Evolutionary conservation across 2,329 filamentous ascomycete species (phyloP), one percentile per base, ranked within the genome.

Genomic region (Calonectria leucothoes): DNA sequence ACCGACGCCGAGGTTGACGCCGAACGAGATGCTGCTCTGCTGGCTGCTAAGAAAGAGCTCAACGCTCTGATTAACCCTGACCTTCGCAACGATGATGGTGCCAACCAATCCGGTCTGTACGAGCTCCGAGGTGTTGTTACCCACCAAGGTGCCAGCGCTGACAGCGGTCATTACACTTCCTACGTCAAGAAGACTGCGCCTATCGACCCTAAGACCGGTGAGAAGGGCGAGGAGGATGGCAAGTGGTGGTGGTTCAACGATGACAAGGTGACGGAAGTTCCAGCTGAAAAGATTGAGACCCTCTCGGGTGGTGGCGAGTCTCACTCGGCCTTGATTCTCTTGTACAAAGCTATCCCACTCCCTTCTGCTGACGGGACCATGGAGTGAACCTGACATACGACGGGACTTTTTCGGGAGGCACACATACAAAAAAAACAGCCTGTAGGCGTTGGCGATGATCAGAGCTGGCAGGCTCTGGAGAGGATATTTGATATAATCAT

Each of bases 201-300:
- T 12, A 86, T 95, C 71, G 94, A 97, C 79, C 89, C 93, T 20
- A 91, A 92, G 81, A 94, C 93, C 25, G 95, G 94, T 77, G 94
- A 95, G 87, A 88, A 91, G 80, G 92, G 91, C 68, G 92, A 94
- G 81, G 95, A 98, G 82, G 95, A 98, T 82, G 95, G 94, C 78
- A 98, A 95, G 81, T 99, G 97, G 97, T 99, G 97, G 96, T 99
- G 97, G 96, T 99, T 99, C 90, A 98, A 99, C 84, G 97, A 99
- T 81, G 96, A 99, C 83, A 97, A 95, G 87, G 97, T 99, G 39
- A 92, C 94, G 17, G 97, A 99, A 87, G 97, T 99, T 33, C 92
- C 95, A 20, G 88, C 91, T 31, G 96, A 98, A 80, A 97, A 98
- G 88, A 97, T 99, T 77, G 94, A 96, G 82, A 94, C 93, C 4